These are phyloP conservation scores for Myriangium duriaei DNA, from an alignment of 2,329 filamentous ascomycete genomes.

Conservation along the genomic window DNA sequence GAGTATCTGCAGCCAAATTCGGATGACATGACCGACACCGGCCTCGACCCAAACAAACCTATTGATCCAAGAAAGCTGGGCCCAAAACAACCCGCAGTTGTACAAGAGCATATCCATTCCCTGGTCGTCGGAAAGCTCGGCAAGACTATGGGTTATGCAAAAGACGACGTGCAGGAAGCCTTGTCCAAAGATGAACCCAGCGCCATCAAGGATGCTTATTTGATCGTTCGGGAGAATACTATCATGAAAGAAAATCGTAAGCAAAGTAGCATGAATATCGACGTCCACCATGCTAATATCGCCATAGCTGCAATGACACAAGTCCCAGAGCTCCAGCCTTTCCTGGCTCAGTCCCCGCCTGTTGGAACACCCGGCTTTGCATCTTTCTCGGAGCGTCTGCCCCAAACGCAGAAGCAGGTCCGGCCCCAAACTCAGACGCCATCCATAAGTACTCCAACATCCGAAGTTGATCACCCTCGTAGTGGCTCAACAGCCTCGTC, in stretches of 20 bases:
- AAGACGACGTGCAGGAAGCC: conserved; percentile 88
- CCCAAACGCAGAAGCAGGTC: conserved; percentile 23
- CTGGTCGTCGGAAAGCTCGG: conserved; percentile 91
- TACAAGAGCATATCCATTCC: conserved; percentile 82
- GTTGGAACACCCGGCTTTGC: conserved; percentile 19
- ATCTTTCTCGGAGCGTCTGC: conserved; percentile 18
- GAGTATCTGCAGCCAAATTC: conserved; percentile 75
- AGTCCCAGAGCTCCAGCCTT: conserved; percentile 39
- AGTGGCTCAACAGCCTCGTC: conserved; percentile 33
- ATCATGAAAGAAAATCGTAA: conserved; percentile 90
- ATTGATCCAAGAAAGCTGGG: conserved; percentile 75
- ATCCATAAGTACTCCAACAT: conserved; percentile 11
- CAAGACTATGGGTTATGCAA: conserved; percentile 95
- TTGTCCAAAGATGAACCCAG: conserved; percentile 85
- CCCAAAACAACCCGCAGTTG: conserved; percentile 60
- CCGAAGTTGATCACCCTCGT: conserved; percentile 27
- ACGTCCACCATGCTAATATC: neutral
- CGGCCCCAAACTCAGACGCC: conserved; percentile 18
- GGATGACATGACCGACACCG: conserved; percentile 86
- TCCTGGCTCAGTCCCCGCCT: conserved; percentile 44
- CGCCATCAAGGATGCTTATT: conserved; percentile 96
- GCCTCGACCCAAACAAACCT: conserved; percentile 83
- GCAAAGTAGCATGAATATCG: conserved; percentile 26
- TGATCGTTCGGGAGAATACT: conserved; percentile 95
- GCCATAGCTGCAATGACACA: conserved; percentile 41